Conservation (phyloP, 768 basidiomycete genomes). For the Suillus paluster region DNA sequence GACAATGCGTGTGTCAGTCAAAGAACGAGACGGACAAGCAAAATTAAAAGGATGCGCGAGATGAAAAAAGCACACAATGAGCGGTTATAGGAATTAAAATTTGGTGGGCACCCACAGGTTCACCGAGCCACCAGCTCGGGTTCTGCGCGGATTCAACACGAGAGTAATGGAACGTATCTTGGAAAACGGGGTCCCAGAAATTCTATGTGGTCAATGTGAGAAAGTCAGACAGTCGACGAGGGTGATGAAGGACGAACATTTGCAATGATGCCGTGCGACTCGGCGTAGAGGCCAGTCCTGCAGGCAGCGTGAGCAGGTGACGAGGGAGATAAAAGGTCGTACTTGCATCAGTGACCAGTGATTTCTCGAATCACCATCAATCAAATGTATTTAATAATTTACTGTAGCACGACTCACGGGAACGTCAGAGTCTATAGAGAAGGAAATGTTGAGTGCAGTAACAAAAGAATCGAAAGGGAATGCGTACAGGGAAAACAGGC, state of each 20-base stretch:
- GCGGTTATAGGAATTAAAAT: neutral
- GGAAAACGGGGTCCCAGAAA: conserved; percentile 78
- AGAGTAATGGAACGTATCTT: conserved; percentile 75
- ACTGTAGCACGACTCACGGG: conserved; percentile 58
- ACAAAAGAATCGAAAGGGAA: neutral
- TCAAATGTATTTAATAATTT: conserved; percentile 3
- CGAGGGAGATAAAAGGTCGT: neutral
- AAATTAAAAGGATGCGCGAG: too few relatives aligned
- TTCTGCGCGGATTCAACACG: conserved; percentile 63
- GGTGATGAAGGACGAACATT: conserved; percentile 56
- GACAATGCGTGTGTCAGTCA: neutral
- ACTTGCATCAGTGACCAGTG: conserved; percentile 87
- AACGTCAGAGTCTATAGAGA: conserved; percentile 77
- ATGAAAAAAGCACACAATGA: neutral
- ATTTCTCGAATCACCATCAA: conserved; percentile 53
- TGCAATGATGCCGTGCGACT: conserved; percentile 90
- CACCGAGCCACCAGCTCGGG: conserved; percentile 85
- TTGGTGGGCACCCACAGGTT: conserved; percentile 62
- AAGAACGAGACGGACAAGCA: neutral
- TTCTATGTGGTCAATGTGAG: conserved; percentile 53
- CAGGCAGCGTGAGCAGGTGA: conserved; percentile 1
- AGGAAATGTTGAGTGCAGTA: conserved; percentile 13
- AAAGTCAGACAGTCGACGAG: neutral
- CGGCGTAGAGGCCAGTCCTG: conserved; percentile 89
- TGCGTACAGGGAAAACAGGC: conserved; percentile 83